phyloP scores from a whole-genome alignment of 805 yeast species.

The Allodekkera sacchari region DNA sequence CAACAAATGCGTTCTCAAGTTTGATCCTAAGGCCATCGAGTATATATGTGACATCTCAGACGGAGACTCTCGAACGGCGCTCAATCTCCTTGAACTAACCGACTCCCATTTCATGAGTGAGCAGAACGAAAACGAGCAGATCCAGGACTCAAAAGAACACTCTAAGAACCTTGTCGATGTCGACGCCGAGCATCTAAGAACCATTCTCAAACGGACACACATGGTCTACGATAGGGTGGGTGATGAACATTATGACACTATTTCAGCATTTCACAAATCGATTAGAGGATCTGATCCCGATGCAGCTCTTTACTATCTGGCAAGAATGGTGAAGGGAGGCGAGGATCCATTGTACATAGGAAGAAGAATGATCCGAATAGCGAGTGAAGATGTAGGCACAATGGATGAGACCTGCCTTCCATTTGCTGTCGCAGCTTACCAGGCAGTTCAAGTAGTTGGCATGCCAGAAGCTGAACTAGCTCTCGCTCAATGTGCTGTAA shows the following conservation, averaged over 20 bases:
- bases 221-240: conserved; percentile 78
- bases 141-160: background rate
- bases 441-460: conserved; percentile 84
- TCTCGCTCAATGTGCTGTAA: conserved; percentile 88
- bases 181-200: conserved; percentile 29
- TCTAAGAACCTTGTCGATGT: conserved; percentile 27
- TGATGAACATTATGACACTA: conserved; percentile 90
- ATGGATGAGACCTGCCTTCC: conserved; percentile 79
- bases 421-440: conserved; percentile 77
- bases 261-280: conserved; percentile 91
- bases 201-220: conserved; percentile 39
- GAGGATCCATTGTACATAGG: conserved; percentile 89
- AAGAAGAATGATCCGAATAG: conserved; percentile 87
- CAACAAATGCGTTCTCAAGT: conserved; percentile 39
- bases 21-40: conserved; percentile 50
- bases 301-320: conserved; percentile 83
- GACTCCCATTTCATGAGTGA: conserved; percentile 39
- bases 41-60: conserved; percentile 67
- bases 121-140: background rate
- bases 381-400: conserved; percentile 90
- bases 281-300: conserved; percentile 85
- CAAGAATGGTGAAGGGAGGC: conserved; percentile 85
- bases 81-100: conserved; percentile 70
- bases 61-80: conserved; percentile 84
- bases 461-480: conserved; percentile 90